Percentiles rank a stretch among this genome's conserved stretches.
phyloP scores from a whole-genome alignment of 1,139 yeast species.

The Pichia terricola region DNA sequence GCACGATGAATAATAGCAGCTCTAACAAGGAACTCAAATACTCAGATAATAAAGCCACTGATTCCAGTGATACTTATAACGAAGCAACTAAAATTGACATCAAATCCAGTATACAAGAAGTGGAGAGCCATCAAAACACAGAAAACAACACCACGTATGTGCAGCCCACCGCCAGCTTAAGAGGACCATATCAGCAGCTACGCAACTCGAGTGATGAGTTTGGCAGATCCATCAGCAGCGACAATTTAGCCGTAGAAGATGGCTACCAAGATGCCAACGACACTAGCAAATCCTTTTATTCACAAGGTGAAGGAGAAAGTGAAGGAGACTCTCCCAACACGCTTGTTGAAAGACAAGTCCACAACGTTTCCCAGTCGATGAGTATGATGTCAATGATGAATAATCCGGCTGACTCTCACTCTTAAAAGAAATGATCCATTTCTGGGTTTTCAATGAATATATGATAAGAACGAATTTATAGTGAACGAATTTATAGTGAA shows the following conservation, averaged over 20 bases:
- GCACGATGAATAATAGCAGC: neutral
- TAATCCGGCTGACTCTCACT: too few relatives aligned
- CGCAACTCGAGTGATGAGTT: neutral
- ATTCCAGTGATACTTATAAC: neutral
- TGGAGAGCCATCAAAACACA: too few relatives aligned
- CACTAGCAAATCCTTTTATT: too few relatives aligned
- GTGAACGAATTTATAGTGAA: too few relatives aligned
- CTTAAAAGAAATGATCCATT: too few relatives aligned
- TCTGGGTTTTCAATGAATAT: too few relatives aligned
- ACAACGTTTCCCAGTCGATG: neutral
- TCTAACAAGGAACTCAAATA: too few relatives aligned
- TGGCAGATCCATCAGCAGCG: neutral
- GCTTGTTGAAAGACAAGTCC: neutral
- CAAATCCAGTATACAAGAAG: neutral
- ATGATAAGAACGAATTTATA: too few relatives aligned
- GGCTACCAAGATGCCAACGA: too few relatives aligned
- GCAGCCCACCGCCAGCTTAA: neutral
- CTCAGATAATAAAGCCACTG: neutral
- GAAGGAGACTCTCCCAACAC: neutral
- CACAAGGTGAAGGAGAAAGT: neutral
- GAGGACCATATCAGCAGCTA: neutral
- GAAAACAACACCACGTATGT: neutral
- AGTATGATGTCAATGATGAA: neutral
- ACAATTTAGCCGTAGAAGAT: too few relatives aligned
- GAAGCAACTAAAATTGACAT: neutral